These are phyloP conservation scores for Pythium rishiriense DNA, from an alignment of 352 stramenopile genomes.

Conservation along the genomic window DNA sequence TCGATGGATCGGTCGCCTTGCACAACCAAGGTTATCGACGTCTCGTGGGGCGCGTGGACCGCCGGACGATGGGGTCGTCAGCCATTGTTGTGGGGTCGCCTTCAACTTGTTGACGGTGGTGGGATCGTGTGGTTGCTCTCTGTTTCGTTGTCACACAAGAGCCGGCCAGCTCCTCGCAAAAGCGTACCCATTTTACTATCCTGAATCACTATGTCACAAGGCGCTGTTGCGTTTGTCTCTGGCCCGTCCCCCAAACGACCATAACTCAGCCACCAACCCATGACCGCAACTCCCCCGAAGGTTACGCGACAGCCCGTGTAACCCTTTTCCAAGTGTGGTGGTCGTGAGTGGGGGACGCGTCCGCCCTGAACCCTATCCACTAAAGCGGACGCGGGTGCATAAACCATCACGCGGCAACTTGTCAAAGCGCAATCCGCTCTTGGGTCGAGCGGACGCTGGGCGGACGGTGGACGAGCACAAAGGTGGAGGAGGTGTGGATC, in stretches of 20 bases:
- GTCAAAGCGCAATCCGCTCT: conserved; percentile 7
- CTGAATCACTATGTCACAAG: conserved; percentile 9
- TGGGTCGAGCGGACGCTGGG: conserved; percentile 4
- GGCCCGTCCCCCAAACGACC: neutral
- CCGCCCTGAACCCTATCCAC: conserved; percentile 16
- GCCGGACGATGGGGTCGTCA: neutral
- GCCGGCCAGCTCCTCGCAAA: neutral
- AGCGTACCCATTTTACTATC: conserved; percentile 13
- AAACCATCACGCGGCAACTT: conserved; percentile 17
- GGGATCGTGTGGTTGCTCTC: conserved; percentile 5
- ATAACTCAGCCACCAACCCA: conserved; percentile 13
- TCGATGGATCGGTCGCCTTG: too few species aligned
- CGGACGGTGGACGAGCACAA: conserved; percentile 18
- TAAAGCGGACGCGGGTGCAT: conserved; percentile 14
- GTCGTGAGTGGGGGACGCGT: neutral
- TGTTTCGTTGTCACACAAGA: conserved; percentile 18
- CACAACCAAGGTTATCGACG: too few species aligned
- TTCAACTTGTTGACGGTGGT: conserved; percentile 20
- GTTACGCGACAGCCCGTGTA: conserved; percentile 1
- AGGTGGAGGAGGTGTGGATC: conserved; percentile 29
- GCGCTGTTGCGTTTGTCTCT: conserved; percentile 3
- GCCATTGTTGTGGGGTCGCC: neutral
- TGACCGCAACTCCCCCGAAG: conserved; percentile 4
- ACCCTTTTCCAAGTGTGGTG: neutral
- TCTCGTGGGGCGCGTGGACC: too few species aligned